A percentile compares a stretch with the other conserved stretches of the same genome.
Conservation (phyloP, 768 basidiomycete genomes). For the Saitozyma podzolica region DNA sequence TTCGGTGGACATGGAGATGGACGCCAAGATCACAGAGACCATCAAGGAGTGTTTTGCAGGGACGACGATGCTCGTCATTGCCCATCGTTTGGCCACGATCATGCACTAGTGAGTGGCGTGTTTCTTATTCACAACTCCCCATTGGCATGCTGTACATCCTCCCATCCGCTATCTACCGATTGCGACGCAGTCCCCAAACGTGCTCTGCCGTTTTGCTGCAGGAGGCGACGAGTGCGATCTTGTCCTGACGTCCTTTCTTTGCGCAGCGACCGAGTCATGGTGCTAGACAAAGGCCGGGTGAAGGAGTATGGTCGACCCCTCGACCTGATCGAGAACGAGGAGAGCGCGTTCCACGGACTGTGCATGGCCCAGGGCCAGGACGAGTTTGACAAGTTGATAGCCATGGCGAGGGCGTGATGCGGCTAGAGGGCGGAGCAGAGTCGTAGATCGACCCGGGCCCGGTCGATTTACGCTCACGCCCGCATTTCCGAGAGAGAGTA, state of each 20-base stretch:
- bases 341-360: slow-evolving; percentile 34
- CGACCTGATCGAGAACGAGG: slow-evolving; percentile 25
- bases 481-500: no score
- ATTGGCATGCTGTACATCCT: no score
- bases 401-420: slow-evolving; percentile 14
- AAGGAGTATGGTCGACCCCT: slow-evolving; percentile 47
- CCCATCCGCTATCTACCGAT: slow-evolving; percentile 1
- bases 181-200: no score
- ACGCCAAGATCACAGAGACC: slow-evolving; percentile 48
- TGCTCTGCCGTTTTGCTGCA: no score
- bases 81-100: slow-evolving; percentile 51
- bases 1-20: slow-evolving; percentile 52
- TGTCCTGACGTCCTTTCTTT: background rate
- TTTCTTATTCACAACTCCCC: no score
- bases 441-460: no score
- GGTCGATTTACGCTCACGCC: no score
- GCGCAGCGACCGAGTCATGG: slow-evolving; percentile 41
- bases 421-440: no score
- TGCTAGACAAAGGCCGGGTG: slow-evolving; percentile 43
- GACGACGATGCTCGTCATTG: slow-evolving; percentile 50
- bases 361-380: slow-evolving; percentile 48
- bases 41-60: slow-evolving; percentile 46
- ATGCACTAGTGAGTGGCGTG: slow-evolving; percentile 42
- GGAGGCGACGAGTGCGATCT: no score
- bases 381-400: slow-evolving; percentile 37